Percentiles rank a stretch among this genome's conserved stretches.
phyloP scores from a whole-genome alignment of 352 stramenopile species.

The Globisporangium ultimum region DNA sequence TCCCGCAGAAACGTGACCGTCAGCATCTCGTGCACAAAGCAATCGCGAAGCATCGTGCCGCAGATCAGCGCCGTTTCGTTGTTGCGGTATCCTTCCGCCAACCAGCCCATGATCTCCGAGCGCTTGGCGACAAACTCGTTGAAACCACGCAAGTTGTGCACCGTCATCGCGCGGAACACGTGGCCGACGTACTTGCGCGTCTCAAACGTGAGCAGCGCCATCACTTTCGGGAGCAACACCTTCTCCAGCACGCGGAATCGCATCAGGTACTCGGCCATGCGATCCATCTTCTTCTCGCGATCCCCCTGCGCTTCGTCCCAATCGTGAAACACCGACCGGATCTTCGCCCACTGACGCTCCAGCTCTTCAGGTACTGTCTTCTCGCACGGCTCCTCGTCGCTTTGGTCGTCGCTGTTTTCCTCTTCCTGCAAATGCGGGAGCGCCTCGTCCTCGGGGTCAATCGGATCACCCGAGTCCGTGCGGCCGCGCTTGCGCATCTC shows the following conservation, averaged over 20 bases:
- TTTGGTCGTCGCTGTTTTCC: conserved; percentile 49
- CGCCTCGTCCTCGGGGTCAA: conserved; percentile 14
- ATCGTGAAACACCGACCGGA: conserved; percentile 68
- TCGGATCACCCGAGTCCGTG: conserved; percentile 31
- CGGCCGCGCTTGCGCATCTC: conserved; percentile 13
- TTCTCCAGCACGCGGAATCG: conserved; percentile 75
- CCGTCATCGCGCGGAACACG: conserved; percentile 73
- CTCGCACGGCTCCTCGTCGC: conserved; percentile 51
- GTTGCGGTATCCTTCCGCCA: conserved; percentile 72
- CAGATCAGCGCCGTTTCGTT: conserved; percentile 75
- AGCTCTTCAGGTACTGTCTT: conserved; percentile 72
- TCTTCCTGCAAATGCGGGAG: conserved; percentile 29
- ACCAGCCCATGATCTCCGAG: conserved; percentile 66
- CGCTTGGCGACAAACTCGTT: conserved; percentile 56
- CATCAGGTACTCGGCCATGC: conserved; percentile 71
- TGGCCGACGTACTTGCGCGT: conserved; percentile 78
- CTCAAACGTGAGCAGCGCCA: conserved; percentile 75
- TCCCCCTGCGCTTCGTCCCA: conserved; percentile 72
- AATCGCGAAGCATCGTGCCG: conserved; percentile 78
- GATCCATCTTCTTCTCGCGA: conserved; percentile 75
- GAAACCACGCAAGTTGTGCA: conserved; percentile 65
- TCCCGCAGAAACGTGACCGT: conserved; percentile 60
- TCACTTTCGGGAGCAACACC: conserved; percentile 64
- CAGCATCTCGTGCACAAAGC: conserved; percentile 62
- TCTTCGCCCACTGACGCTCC: conserved; percentile 70